Evolutionary conservation across 441 rosid species (phyloP).

Genomic region (Arabidopsis hybrid): DNA sequence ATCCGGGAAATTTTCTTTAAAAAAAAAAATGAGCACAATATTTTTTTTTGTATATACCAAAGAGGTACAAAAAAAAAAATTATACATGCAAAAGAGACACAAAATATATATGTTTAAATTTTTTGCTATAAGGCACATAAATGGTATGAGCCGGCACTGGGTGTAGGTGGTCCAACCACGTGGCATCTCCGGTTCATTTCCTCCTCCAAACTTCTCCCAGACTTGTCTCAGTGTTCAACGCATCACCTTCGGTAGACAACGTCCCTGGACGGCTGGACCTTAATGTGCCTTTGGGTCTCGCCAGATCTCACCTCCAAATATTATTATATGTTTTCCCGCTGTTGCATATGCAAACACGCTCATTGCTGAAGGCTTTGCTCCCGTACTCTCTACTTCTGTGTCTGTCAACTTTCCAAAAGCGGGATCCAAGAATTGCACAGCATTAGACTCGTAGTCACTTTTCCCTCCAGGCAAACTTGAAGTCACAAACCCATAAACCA

Average conservation of each 20-base stretch:
- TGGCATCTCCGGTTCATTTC: constrained; percentile 58
- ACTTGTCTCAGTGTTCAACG: constrained; percentile 63
- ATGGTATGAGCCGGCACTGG: too few species aligned
- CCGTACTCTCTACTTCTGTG: constrained; percentile 56
- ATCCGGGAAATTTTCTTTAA: too few species aligned
- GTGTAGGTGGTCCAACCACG: constrained; percentile 78
- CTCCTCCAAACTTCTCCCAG: constrained; percentile 64
- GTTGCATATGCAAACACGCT: constrained; percentile 64
- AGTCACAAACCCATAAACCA: constrained; percentile 72
- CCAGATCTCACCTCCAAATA: constrained; percentile 74
- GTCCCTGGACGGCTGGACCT: constrained; percentile 60
- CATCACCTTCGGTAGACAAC: constrained; percentile 56
- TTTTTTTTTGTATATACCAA: too few species aligned
- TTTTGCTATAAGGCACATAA: too few species aligned
- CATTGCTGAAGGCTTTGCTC: constrained; percentile 65
- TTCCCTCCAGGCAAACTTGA: neutral
- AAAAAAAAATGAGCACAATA: too few species aligned
- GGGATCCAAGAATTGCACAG: constrained; percentile 65
- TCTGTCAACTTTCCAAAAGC: constrained; percentile 50
- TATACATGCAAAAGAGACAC: too few species aligned
- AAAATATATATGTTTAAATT: too few species aligned
- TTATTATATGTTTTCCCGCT: constrained; percentile 59
- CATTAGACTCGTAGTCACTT: constrained; percentile 49
- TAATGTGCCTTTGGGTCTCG: constrained; percentile 72
- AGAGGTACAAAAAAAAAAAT: too few species aligned